Evolutionary conservation across 2,329 filamentous ascomycete species (phyloP).

Genomic region (Penicillium sp.): DNA sequence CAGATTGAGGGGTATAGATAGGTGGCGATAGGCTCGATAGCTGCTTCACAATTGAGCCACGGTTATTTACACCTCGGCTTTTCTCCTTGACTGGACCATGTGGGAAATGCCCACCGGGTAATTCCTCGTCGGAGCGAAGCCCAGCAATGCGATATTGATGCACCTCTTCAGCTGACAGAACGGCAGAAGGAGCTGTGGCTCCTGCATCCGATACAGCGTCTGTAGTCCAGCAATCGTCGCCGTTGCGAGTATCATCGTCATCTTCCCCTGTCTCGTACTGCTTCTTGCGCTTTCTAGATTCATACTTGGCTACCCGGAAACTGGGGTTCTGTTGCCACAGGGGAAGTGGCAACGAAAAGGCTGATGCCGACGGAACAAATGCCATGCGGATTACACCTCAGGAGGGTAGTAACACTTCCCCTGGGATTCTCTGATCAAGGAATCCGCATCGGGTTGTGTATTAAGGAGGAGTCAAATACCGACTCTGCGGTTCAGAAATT

Average conservation of each 20-base stretch:
- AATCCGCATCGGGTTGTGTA: slow-evolving; percentile 13
- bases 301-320: slow-evolving; percentile 42
- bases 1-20: slow-evolving; percentile 39
- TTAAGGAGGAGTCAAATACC: neutral
- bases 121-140: slow-evolving; percentile 42
- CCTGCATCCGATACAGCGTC: slow-evolving; percentile 35
- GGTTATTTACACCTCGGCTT: slow-evolving; percentile 17
- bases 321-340: slow-evolving; percentile 43
- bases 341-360: slow-evolving; percentile 45
- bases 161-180: slow-evolving; percentile 47
- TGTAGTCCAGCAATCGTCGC: slow-evolving; percentile 33
- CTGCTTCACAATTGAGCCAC: slow-evolving; percentile 29
- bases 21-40: slow-evolving; percentile 40
- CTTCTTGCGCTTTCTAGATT: slow-evolving; percentile 41
- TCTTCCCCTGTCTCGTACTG: slow-evolving; percentile 32
- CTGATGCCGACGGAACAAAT: slow-evolving; percentile 36
- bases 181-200: slow-evolving; percentile 29
- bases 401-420: slow-evolving; percentile 13
- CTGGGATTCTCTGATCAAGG: slow-evolving; percentile 14
- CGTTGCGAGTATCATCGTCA: slow-evolving; percentile 26
- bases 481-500: neutral
- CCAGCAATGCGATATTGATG: slow-evolving; percentile 51
- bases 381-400: slow-evolving; percentile 33
- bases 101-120: slow-evolving; percentile 49
- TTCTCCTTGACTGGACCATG: slow-evolving; percentile 36